These are phyloP conservation scores for Wickerhamiella azymoides DNA, from an alignment of 805 yeast species.

Conservation along the genomic window DNA sequence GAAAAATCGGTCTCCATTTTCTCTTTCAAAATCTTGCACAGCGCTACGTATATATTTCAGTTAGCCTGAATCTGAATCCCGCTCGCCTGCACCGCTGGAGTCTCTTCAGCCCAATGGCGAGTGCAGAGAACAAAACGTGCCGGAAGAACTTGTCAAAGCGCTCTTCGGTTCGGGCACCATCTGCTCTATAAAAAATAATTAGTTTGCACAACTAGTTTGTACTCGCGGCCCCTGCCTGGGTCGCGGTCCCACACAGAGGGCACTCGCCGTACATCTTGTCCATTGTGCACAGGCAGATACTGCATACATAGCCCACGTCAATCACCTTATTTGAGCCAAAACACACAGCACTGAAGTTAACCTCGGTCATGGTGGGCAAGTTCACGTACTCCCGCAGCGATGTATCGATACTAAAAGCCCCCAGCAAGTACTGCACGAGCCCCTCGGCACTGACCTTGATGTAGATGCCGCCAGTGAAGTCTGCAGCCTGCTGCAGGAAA, in stretches of 20 bases:
- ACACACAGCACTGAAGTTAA: conserved; percentile 91
- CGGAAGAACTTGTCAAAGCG: too few relatives aligned
- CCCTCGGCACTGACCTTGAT: conserved; percentile 54
- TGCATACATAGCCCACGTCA: conserved; percentile 88
- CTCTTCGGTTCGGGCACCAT: too few relatives aligned
- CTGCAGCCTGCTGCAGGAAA: conserved; percentile 89
- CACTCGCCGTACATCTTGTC: conserved; percentile 47
- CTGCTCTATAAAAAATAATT: too few relatives aligned
- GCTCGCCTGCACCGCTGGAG: too few relatives aligned
- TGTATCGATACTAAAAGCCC: conserved; percentile 82
- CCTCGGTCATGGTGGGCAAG: conserved; percentile 69
- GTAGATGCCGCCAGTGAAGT: conserved; percentile 86
- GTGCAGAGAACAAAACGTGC: too few relatives aligned
- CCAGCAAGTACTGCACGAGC: conserved; percentile 61
- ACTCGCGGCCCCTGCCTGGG: too few relatives aligned
- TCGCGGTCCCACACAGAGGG: conserved; percentile 49
- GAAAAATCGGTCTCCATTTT: too few relatives aligned
- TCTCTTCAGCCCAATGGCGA: too few relatives aligned
- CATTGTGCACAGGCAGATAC: conserved; percentile 73
- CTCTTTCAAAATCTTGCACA: too few relatives aligned
- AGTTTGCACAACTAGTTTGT: too few relatives aligned
- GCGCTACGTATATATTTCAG: too few relatives aligned
- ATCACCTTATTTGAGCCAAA: conserved; percentile 81
- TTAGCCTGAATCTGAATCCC: too few relatives aligned
- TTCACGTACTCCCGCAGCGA: conserved; percentile 60